A percentile compares a stretch with the other conserved stretches of the same genome.
These are phyloP conservation scores for Aspergillus saccharolyticus DNA, from an alignment of 495 filamentous ascomycete genomes.

Conservation along the genomic window DNA sequence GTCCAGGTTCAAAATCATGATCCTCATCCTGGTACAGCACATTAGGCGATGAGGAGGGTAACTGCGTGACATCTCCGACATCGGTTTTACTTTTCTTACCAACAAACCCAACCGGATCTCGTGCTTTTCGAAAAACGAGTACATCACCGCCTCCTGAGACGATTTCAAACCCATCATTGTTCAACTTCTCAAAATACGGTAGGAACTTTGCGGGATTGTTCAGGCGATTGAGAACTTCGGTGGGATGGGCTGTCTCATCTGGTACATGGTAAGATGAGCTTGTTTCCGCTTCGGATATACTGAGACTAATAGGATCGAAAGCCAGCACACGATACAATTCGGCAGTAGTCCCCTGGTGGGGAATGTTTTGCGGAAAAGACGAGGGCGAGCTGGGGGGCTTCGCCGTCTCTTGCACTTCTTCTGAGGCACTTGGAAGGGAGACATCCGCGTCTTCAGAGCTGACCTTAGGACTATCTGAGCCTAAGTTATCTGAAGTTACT, in stretches of 20 bases:
- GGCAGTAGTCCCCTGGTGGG: constrained; percentile 10
- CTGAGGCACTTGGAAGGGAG: too few relatives aligned
- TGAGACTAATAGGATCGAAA: constrained; percentile 61
- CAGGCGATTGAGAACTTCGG: constrained; percentile 61
- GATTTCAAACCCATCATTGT: constrained; percentile 67
- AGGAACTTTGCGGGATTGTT: constrained; percentile 69
- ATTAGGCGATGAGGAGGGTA: too few relatives aligned
- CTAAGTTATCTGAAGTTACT: too few relatives aligned
- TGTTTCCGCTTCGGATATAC: constrained; percentile 57
- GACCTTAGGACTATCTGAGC: too few relatives aligned
- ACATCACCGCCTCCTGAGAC: constrained; percentile 64
- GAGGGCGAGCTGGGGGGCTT: neutral
- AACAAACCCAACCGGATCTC: constrained; percentile 15
- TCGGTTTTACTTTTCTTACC: neutral
- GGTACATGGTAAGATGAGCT: constrained; percentile 46
- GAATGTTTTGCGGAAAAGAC: neutral
- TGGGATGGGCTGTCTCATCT: constrained; percentile 45
- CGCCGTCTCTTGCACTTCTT: neutral
- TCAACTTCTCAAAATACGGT: constrained; percentile 59
- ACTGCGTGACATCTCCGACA: neutral
- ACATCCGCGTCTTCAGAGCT: too few relatives aligned
- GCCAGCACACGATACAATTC: constrained; percentile 66
- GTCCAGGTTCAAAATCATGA: neutral
- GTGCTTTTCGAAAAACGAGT: constrained; percentile 64
- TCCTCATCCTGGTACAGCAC: neutral